Evolutionary conservation across 331 rosid genomes (phyloP).

Genomic region (Malus hybrid): DNA sequence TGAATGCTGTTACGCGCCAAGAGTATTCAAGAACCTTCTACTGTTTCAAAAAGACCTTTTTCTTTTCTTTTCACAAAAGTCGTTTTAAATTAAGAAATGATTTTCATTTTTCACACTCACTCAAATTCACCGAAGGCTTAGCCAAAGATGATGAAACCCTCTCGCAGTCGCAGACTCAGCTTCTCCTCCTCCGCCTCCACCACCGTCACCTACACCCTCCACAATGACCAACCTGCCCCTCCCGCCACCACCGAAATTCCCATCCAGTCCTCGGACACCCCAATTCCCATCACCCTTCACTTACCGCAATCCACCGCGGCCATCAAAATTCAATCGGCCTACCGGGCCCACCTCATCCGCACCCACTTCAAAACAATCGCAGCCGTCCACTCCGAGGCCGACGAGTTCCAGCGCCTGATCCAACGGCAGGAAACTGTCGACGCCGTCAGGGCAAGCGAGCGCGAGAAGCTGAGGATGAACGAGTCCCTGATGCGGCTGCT

Average conservation of each 20-base stretch:
- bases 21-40: slow-evolving; percentile 28
- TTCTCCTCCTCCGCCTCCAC: slow-evolving; percentile 28
- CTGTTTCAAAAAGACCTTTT: background rate
- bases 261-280: slow-evolving; percentile 10
- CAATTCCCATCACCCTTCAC: slow-evolving; percentile 18
- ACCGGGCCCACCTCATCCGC: slow-evolving; percentile 69
- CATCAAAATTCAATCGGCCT: slow-evolving; percentile 61
- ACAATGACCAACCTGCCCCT: slow-evolving; percentile 49
- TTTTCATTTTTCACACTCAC: background rate
- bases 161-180: slow-evolving; percentile 18
- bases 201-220: slow-evolving; percentile 37
- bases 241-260: slow-evolving; percentile 27
- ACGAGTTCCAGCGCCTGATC: slow-evolving; percentile 46
- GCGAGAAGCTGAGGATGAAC: slow-evolving; percentile 68
- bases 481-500: slow-evolving; percentile 72
- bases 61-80: background rate
- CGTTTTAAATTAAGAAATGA: background rate
- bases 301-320: slow-evolving; percentile 41
- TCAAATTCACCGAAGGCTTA: background rate
- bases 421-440: slow-evolving; percentile 93
- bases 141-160: slow-evolving; percentile 41
- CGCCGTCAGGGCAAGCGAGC: slow-evolving; percentile 54
- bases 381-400: slow-evolving; percentile 53
- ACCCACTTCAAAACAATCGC: slow-evolving; percentile 44
- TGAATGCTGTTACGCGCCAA: slow-evolving; percentile 29